A percentile compares a stretch with the other conserved stretches of the same genome.
Evolutionary conservation across 805 yeast species (phyloP).

Genomic region (Cyberlindnera misumaiensis): DNA sequence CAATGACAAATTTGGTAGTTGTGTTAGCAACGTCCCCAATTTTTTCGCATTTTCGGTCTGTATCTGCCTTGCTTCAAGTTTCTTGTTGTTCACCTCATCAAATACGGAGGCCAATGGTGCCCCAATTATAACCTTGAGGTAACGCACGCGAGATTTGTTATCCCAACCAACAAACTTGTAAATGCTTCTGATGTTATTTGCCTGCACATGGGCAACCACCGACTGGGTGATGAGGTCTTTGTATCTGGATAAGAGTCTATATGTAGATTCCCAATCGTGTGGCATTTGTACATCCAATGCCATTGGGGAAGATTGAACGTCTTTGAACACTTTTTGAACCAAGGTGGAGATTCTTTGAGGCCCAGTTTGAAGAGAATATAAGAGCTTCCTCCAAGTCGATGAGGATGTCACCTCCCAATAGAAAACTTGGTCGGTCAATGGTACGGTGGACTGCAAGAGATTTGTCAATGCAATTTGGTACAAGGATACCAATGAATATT

Average conservation of each 20-base stretch:
- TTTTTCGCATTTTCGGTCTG: slow-evolving; percentile 27
- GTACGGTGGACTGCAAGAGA: slow-evolving; percentile 35
- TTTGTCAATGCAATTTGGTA: slow-evolving; percentile 29
- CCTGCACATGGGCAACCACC: slow-evolving; percentile 12
- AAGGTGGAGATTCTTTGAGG: slow-evolving; percentile 23
- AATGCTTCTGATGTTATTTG: slow-evolving; percentile 14
- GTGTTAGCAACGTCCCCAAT: slow-evolving; percentile 30
- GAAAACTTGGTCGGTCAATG: slow-evolving; percentile 35
- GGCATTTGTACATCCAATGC: slow-evolving; percentile 1
- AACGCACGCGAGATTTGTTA: slow-evolving; percentile 5
- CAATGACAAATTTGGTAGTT: slow-evolving; percentile 23
- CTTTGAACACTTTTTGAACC: slow-evolving; percentile 19
- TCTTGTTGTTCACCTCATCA: slow-evolving; percentile 24
- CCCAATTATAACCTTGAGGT: slow-evolving; percentile 26
- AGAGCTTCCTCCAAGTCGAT: slow-evolving; percentile 24
- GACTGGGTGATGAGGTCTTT: slow-evolving; percentile 9
- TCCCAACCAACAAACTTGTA: background rate
- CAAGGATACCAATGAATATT: slow-evolving; percentile 25
- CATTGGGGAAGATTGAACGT: slow-evolving; percentile 13
- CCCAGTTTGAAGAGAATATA: slow-evolving; percentile 36
- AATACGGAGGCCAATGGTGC: slow-evolving; percentile 30
- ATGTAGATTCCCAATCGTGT: slow-evolving; percentile 8
- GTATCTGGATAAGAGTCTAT: slow-evolving; percentile 10
- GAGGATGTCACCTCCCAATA: slow-evolving; percentile 38
- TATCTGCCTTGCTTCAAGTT: slow-evolving; percentile 13